Percentiles rank a stretch among this genome's conserved stretches.
phyloP scores from a whole-genome alignment of 2,329 filamentous ascomycete species.

The Venturia asperata region DNA sequence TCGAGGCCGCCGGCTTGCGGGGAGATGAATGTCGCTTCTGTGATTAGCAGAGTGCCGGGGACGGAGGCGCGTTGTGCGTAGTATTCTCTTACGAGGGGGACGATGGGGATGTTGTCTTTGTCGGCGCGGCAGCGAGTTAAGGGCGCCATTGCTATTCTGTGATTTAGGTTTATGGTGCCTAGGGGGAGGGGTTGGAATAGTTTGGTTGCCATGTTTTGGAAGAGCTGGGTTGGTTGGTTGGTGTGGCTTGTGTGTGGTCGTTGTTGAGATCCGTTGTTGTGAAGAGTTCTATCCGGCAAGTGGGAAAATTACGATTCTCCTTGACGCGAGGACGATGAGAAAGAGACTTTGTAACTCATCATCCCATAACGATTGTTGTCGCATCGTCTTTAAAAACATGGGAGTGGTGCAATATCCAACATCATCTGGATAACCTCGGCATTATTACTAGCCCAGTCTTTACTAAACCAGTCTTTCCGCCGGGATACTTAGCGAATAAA shows the following conservation, averaged over 20 bases:
- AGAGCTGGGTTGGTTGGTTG: background rate
- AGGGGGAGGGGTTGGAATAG: slow-evolving; percentile 31
- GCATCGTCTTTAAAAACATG: background rate
- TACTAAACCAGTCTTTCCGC: background rate
- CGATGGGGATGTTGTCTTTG: slow-evolving; percentile 41
- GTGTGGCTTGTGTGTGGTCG: background rate
- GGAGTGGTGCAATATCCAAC: background rate
- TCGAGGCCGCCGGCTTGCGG: slow-evolving; percentile 41
- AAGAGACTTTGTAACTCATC: too few species aligned
- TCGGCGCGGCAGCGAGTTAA: slow-evolving; percentile 38
- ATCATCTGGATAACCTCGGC: background rate
- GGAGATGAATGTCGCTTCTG: slow-evolving; percentile 50
- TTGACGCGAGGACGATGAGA: too few species aligned
- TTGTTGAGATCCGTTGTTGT: background rate
- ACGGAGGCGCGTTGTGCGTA: slow-evolving; percentile 48
- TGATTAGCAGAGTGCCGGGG: slow-evolving; percentile 52
- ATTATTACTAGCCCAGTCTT: slow-evolving; percentile 1
- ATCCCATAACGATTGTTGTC: too few species aligned
- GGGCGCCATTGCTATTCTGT: slow-evolving; percentile 36
- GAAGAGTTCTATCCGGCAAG: background rate
- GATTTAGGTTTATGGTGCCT: slow-evolving; percentile 30
- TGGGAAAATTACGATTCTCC: too few species aligned
- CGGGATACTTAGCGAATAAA: too few species aligned
- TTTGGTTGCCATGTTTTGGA: slow-evolving; percentile 12
- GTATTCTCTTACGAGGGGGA: slow-evolving; percentile 17